Evolutionary conservation across 495 filamentous ascomycete species (phyloP).

Genomic region (Xeromyces bisporus): DNA sequence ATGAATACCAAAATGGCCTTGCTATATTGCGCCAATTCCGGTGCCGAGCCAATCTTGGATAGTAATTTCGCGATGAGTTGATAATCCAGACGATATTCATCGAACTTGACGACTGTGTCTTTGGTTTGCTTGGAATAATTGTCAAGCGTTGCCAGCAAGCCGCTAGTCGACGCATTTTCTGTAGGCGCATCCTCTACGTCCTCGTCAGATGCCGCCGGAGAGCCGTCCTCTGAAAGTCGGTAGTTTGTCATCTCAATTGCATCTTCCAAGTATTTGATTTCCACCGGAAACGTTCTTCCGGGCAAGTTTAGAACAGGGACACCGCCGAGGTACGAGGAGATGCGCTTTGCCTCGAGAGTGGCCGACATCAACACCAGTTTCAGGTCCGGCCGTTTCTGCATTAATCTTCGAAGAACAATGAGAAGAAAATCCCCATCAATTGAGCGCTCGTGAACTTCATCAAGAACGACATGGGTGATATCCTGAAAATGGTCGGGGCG

Average conservation of each 20-base stretch:
- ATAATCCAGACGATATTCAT: constrained; percentile 78
- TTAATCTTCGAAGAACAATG: constrained; percentile 69
- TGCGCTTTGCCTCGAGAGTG: constrained; percentile 78
- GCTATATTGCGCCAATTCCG: constrained; percentile 51
- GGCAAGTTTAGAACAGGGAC: constrained; percentile 81
- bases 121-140: constrained; percentile 59
- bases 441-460: constrained; percentile 87
- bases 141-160: constrained; percentile 34
- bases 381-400: constrained; percentile 52
- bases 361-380: constrained; percentile 91
- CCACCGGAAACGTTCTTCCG: constrained; percentile 83
- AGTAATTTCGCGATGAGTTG: constrained; percentile 63
- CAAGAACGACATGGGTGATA: constrained; percentile 81
- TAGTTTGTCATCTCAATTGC: constrained; percentile 69
- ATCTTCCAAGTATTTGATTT: constrained; percentile 78
- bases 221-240: constrained; percentile 36
- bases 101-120: constrained; percentile 52
- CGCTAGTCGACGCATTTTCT: constrained; percentile 21
- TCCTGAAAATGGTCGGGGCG: constrained; percentile 67
- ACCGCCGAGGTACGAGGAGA: constrained; percentile 70
- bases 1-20: constrained; percentile 88
- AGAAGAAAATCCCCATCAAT: constrained; percentile 94
- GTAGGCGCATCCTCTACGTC: constrained; percentile 29
- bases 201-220: constrained; percentile 24
- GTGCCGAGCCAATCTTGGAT: constrained; percentile 48